These are phyloP conservation scores for Pseudogymnoascus sp. DNA, from an alignment of 2,329 filamentous ascomycete species.

Conservation along the genomic window DNA sequence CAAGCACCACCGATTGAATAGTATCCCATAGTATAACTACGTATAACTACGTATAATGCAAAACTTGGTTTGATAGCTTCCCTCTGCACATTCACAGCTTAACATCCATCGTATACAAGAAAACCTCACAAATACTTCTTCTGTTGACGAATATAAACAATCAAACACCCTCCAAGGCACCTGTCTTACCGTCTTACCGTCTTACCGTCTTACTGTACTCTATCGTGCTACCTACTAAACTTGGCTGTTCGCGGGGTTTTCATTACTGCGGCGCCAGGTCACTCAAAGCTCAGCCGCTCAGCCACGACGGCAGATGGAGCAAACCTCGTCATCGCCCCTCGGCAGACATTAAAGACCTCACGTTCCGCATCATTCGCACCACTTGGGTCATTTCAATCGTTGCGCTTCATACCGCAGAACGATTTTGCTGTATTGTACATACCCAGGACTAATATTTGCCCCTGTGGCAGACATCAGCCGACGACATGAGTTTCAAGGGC, in stretches of 20 bases:
- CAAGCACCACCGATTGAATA: background rate
- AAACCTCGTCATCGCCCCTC: constrained; percentile 23
- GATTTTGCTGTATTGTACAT: constrained; percentile 2
- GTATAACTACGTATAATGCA: background rate
- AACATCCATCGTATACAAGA: background rate
- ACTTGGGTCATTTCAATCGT: background rate
- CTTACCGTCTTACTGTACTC: background rate
- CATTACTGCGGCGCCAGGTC: background rate
- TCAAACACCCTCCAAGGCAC: background rate
- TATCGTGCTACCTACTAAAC: background rate
- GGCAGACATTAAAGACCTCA: background rate
- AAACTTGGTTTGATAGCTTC: background rate
- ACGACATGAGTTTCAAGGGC: constrained; percentile 89
- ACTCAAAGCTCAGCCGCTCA: constrained; percentile 3
- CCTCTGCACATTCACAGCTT: background rate
- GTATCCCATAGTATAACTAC: background rate
- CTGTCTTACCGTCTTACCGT: background rate
- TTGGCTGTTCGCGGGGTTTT: background rate
- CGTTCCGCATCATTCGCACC: background rate
- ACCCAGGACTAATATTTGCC: background rate
- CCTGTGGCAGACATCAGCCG: constrained; percentile 10
- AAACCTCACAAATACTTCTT: background rate
- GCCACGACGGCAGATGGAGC: constrained; percentile 19
- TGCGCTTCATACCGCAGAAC: background rate
- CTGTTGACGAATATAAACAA: constrained; percentile 1